Evolutionary conservation across 768 basidiomycete genomes (phyloP).

Genomic region (Naganishia randhawae): DNA sequence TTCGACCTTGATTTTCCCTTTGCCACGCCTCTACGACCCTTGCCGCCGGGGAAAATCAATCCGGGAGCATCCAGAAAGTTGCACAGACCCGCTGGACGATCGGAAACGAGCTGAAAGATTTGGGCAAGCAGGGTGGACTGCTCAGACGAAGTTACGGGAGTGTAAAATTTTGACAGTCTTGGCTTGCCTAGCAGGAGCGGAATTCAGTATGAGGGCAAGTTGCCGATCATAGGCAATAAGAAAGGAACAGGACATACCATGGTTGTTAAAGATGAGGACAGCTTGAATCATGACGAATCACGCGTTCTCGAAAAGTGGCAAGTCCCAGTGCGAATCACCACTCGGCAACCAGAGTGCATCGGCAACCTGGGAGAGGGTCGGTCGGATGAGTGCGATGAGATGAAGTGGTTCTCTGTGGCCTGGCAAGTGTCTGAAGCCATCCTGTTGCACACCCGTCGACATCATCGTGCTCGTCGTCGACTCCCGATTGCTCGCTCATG

Average conservation of each 20-base stretch:
- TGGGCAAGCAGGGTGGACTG: conserved; percentile 62
- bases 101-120: conserved; percentile 82
- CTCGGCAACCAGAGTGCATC: not conserved
- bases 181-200: conserved; percentile 53
- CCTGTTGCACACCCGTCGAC: not conserved
- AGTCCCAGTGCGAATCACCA: not conserved
- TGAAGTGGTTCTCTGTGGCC: too few relatives aligned
- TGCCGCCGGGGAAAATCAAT: conserved; percentile 49
- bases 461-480: not conserved
- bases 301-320: not conserved
- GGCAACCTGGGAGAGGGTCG: not conserved
- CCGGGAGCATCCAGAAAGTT: conserved; percentile 82
- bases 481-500: conserved; percentile 2
- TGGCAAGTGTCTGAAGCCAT: too few relatives aligned
- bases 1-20: conserved; percentile 48
- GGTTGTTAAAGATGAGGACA: conserved; percentile 78
- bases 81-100: conserved; percentile 77
- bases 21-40: conserved; percentile 56
- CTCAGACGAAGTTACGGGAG: conserved; percentile 39
- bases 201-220: conserved; percentile 72
- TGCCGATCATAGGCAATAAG: conserved; percentile 41
- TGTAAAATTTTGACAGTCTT: conserved; percentile 52
- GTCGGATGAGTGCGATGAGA: too few relatives aligned
- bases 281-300: conserved; percentile 47
- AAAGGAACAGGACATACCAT: conserved; percentile 75